Evolutionary conservation across 768 basidiomycete species (phyloP), one percentile per base, ranked within the genome.

Genomic region (Lentinula aciculospora): DNA sequence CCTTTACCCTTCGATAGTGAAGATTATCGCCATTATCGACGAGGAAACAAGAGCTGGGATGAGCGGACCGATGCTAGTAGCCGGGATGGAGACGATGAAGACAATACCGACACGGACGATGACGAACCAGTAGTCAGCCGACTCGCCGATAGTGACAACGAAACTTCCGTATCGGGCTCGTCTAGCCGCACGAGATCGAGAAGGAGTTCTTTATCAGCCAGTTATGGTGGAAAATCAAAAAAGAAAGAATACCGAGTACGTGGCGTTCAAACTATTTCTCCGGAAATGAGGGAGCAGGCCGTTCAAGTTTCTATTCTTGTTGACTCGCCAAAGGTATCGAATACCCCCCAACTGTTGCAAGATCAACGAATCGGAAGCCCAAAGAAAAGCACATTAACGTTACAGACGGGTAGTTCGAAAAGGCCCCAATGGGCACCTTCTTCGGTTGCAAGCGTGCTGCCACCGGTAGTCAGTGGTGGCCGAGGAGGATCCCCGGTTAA

Each of bases 61-160:
- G 82, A 83, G 23, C 74, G 73, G 61, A 71, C 73, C 21, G 90
- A 91, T 63, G 84, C 76, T 13, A 85, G 81, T 63, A 92, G 92
- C 66, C 81, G 83, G 59, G 91, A 93, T 67, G 92, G 87, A 4
- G 92, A 92, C 63, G 84, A 88, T 59, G 90, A 91, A 63, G 88
- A 88, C 61, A 85, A 88, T 57, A 80, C 79, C 3, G 85, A 88
- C 45, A 82, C 82, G 19, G 83, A 85, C 34, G 77, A 79, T 29
- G 67, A 63, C 21, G 61, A 57, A n/a, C 64, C 64, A 29, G 65
- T 65, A 32, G 58, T 61, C 19, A 65, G 57, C 46, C 67, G 71
- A 58, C 69, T 66, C 63, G 61, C 65, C 75, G 74, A 72, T 39
- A 73, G 72, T 60, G 76, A 75, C 60, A 61, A 69, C 28, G 74